Evolutionary conservation across 768 basidiomycete genomes (phyloP).

Genomic region (Filobasidium floriforme): DNA sequence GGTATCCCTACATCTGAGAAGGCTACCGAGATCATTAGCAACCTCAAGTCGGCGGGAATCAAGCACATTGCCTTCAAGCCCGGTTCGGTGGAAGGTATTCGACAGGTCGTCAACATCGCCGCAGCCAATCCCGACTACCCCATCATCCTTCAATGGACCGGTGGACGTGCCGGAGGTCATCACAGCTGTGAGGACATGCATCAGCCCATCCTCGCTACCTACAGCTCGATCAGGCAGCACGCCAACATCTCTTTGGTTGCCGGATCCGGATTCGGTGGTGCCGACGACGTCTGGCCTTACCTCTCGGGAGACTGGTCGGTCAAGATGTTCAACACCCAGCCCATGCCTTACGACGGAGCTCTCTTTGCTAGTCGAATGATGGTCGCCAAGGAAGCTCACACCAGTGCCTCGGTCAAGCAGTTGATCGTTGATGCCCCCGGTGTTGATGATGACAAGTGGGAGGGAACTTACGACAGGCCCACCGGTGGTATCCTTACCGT

Average conservation of each 20-base stretch:
- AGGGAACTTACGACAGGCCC: slow-evolving; percentile 85
- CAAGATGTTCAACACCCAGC: slow-evolving; percentile 68
- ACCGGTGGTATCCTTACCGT: slow-evolving; percentile 96
- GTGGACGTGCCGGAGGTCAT: slow-evolving; percentile 95
- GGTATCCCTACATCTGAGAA: slow-evolving; percentile 96
- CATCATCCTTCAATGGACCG: slow-evolving; percentile 97
- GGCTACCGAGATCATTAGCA: slow-evolving; percentile 88
- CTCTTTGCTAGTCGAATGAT: slow-evolving; percentile 94
- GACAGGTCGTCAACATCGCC: slow-evolving; percentile 94
- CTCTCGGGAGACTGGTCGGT: slow-evolving; percentile 92
- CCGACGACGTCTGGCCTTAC: slow-evolving; percentile 88
- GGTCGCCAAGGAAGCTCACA: slow-evolving; percentile 98
- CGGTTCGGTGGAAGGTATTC: slow-evolving; percentile 93
- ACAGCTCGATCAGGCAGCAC: slow-evolving; percentile 79
- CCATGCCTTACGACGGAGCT: slow-evolving; percentile 98
- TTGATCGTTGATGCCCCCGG: slow-evolving; percentile 91
- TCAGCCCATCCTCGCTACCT: slow-evolving; percentile 84
- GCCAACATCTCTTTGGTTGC: slow-evolving; percentile 81
- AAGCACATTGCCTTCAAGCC: slow-evolving; percentile 98
- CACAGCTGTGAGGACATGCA: slow-evolving; percentile 99
- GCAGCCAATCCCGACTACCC: slow-evolving; percentile 90
- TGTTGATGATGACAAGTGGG: slow-evolving; percentile 77
- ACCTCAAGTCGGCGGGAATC: slow-evolving; percentile 72
- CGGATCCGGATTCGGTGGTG: slow-evolving; percentile 92
- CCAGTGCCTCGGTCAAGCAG: slow-evolving; percentile 87